Conservation (phyloP, 2,329 filamentous ascomycete species). For the Orbilia quercus region DNA sequence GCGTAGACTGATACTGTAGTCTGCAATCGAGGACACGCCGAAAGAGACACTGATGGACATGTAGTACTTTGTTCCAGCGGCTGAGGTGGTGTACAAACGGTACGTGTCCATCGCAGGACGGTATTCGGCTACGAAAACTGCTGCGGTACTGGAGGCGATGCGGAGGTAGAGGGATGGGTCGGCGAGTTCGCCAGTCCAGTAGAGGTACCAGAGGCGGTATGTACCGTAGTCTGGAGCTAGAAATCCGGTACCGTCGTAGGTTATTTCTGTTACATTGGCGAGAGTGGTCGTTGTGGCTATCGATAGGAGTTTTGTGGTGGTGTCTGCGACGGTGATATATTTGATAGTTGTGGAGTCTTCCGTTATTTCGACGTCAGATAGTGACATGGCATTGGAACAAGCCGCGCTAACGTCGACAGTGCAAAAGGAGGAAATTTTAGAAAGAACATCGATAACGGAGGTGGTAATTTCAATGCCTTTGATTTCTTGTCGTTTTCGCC, state of each 20-base stretch:
- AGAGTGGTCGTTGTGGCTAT: slow-evolving; percentile 26
- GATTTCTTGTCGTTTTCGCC: neutral
- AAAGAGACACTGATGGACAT: slow-evolving; percentile 32
- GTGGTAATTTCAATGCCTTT: neutral
- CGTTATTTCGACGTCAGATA: slow-evolving; percentile 1
- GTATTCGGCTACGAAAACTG: slow-evolving; percentile 25
- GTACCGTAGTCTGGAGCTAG: slow-evolving; percentile 20
- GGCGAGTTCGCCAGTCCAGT: slow-evolving; percentile 15
- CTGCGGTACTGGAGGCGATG: slow-evolving; percentile 4
- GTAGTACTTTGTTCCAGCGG: slow-evolving; percentile 32
- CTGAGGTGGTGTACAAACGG: slow-evolving; percentile 13
- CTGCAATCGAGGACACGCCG: slow-evolving; percentile 7
- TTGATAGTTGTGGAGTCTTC: neutral
- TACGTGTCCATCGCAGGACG: slow-evolving; percentile 28
- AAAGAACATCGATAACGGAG: neutral
- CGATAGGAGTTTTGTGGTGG: slow-evolving; percentile 9
- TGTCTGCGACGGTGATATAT: slow-evolving; percentile 5
- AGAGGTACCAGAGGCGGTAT: slow-evolving; percentile 39
- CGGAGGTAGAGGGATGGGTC: slow-evolving; percentile 29
- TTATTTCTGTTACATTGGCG: slow-evolving; percentile 25
- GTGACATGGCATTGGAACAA: slow-evolving; percentile 23
- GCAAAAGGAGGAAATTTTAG: slow-evolving; percentile 19
- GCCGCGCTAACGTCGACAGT: slow-evolving; percentile 28
- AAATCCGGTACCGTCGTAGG: slow-evolving; percentile 28
- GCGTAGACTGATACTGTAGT: slow-evolving; percentile 28